Evolutionary conservation across 2,329 filamentous ascomycete species (phyloP).

Genomic region (Chaetomiaceae sp.): DNA sequence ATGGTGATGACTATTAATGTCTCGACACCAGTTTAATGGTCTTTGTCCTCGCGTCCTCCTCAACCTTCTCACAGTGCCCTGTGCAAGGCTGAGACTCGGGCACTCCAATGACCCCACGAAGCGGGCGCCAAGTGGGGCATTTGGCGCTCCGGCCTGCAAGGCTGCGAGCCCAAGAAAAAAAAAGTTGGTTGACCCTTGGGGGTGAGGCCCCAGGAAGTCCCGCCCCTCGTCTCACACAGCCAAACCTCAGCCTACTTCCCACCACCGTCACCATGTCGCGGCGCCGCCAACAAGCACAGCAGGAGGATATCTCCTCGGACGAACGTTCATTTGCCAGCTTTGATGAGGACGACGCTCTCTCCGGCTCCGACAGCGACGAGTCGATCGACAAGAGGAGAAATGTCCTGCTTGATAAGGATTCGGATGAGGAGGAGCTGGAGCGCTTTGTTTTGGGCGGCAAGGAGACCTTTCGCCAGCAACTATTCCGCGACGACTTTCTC

Average conservation of each 20-base stretch:
- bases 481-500: conserved; percentile 56
- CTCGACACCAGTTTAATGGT: no score
- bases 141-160: conserved; percentile 16
- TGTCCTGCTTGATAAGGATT: conserved; percentile 52
- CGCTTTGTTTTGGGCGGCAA: conserved; percentile 82
- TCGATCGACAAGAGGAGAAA: conserved; percentile 4
- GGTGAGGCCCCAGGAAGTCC: background rate
- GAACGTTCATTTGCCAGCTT: conserved; percentile 25
- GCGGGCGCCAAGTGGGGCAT: conserved; percentile 8
- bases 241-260: background rate
- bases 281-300: conserved; percentile 17
- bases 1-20: no score
- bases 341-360: conserved; percentile 22
- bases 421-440: conserved; percentile 79
- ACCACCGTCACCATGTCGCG: conserved; percentile 14
- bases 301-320: conserved; percentile 20
- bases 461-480: conserved; percentile 68
- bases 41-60: background rate
- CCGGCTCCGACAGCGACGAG: conserved; percentile 14
- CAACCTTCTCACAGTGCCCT: background rate
- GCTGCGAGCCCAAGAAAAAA: conserved; percentile 19
- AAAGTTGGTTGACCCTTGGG: conserved; percentile 7
- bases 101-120: background rate
- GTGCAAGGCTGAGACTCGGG: conserved; percentile 7
- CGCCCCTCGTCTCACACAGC: conserved; percentile 6